A percentile compares a stretch with the other conserved stretches of the same genome.
These are phyloP conservation scores for Flaveria floridana DNA, from an alignment of 140 eudicot species.

Conservation along the genomic window DNA sequence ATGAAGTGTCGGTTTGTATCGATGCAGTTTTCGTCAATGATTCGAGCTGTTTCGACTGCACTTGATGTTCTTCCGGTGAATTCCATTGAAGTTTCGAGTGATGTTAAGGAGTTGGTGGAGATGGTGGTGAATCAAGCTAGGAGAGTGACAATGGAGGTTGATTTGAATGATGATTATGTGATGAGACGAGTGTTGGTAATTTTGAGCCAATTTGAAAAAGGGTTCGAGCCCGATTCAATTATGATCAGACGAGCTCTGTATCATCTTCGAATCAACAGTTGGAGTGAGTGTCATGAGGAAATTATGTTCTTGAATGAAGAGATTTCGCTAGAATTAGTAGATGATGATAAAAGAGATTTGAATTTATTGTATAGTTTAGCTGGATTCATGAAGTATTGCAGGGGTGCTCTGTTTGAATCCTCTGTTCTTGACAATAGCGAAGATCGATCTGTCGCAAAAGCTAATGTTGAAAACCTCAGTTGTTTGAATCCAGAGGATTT, in stretches of 20 bases:
- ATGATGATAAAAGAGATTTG: conserved; percentile 47
- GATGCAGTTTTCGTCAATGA: conserved; percentile 44
- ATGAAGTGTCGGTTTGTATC: conserved; percentile 59
- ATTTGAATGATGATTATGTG: conserved; percentile 53
- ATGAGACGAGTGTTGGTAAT: conserved; percentile 57
- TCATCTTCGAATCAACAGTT: conserved; percentile 44
- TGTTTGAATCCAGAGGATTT: conserved; percentile 69
- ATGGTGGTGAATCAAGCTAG: conserved; percentile 60
- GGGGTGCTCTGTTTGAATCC: conserved; percentile 60
- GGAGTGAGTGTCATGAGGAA: conserved; percentile 69
- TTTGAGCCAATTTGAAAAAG: conserved; percentile 66
- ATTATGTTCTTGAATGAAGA: conserved; percentile 55
- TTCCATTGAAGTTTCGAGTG: conserved; percentile 35
- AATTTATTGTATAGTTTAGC: conserved; percentile 52
- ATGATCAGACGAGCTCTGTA: conserved; percentile 45
- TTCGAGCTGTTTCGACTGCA: conserved; percentile 59
- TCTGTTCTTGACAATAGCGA: conserved; percentile 14
- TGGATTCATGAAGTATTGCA: conserved; percentile 70
- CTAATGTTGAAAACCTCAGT: conserved; percentile 39
- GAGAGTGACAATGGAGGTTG: conserved; percentile 49
- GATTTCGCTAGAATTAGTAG: conserved; percentile 36
- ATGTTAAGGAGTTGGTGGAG: conserved; percentile 57
- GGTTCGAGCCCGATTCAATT: conserved; percentile 59
- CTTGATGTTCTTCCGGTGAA: conserved; percentile 63
- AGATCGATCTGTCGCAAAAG: conserved; percentile 32